Evolutionary conservation across 352 stramenopile genomes (phyloP), one percentile per base, ranked within the genome.

Genomic region (Pythium angustatum): DNA sequence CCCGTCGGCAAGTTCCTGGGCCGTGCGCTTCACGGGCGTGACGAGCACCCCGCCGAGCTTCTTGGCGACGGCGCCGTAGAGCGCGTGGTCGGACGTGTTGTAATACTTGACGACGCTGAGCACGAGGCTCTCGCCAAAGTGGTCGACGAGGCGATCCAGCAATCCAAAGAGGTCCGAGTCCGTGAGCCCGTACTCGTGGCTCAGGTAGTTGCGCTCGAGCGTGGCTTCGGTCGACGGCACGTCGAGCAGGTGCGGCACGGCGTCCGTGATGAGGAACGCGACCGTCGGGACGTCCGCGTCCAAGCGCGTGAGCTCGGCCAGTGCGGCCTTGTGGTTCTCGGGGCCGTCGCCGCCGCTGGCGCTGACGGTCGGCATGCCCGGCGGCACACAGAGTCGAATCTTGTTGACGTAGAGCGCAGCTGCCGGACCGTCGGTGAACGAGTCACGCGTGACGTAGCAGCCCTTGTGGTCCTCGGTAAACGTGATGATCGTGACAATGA

Each of bases 51-150:
- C 81, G 43, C 73, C 65, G 43, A 90, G 83, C 43, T 78, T 72
- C 66, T 83, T 87, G 10, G 79, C 77, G 24, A 90, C 69, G 22
- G 74, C 78, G 4, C 75, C 74, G 68, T 86, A 88, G 52, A 88
- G 68, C 22, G 64, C 59, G 59, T 87, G 73, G 58, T 87, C 77
- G 28, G 60, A 77, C 21, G 61, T 73, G 73, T 53, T 24, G 72
- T 86, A 86, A 72, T 86, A 87, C 66, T 90, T 88, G 70, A 90
- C 45, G n/a, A 87, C 49, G 28, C 75, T 90, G 0, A 88, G 69
- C 26, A 90, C 79, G 30, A 90, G 74, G 24, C 75, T 78, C 2
- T 72, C 65, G 11, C 77, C 69, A 33, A 88, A 88, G 53, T 88
- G 77, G 5, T 68, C 60, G n/a, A 81, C 55, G 2, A 88, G 66